Conservation (phyloP, 1,284 basidiomycete species). For the Sporisorium reilianum region DNA sequence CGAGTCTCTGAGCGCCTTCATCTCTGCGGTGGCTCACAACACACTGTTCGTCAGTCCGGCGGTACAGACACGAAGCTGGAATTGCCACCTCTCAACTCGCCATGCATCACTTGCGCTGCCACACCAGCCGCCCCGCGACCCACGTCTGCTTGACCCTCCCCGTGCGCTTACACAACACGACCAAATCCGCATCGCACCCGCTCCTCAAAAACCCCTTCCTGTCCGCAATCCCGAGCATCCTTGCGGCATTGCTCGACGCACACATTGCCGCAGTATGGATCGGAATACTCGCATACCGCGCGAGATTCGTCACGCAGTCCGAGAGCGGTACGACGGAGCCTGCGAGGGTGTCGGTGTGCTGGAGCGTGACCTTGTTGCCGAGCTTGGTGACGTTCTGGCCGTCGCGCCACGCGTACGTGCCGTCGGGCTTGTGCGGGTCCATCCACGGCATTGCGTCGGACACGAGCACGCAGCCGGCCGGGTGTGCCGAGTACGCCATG, state of each 20-base stretch:
- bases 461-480: slow-evolving; percentile 85
- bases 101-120: slow-evolving; percentile 10
- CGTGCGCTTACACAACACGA: slow-evolving; percentile 78
- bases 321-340: slow-evolving; percentile 80
- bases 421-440: slow-evolving; percentile 84
- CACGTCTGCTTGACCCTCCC: slow-evolving; percentile 82
- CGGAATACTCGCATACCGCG: slow-evolving; percentile 82
- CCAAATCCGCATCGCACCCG: slow-evolving; percentile 82
- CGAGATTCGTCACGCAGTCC: slow-evolving; percentile 84
- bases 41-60: too few relatives aligned
- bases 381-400: slow-evolving; percentile 82
- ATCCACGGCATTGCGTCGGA: slow-evolving; percentile 90
- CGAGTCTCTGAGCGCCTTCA: too few relatives aligned
- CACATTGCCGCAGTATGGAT: slow-evolving; percentile 85
- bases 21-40: too few relatives aligned
- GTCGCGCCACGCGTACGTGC: slow-evolving; percentile 87
- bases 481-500: slow-evolving; percentile 83
- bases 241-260: slow-evolving; percentile 84
- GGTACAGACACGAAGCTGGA: too few relatives aligned
- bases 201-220: slow-evolving; percentile 82
- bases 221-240: slow-evolving; percentile 80
- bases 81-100: too few relatives aligned
- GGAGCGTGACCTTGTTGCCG: slow-evolving; percentile 82
- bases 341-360: slow-evolving; percentile 86
- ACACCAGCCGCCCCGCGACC: slow-evolving; percentile 76